A percentile compares a stretch with the other conserved stretches of the same genome.
Conservation (phyloP, 2,329 filamentous ascomycete species). For the Alternaria conjuncta region DNA sequence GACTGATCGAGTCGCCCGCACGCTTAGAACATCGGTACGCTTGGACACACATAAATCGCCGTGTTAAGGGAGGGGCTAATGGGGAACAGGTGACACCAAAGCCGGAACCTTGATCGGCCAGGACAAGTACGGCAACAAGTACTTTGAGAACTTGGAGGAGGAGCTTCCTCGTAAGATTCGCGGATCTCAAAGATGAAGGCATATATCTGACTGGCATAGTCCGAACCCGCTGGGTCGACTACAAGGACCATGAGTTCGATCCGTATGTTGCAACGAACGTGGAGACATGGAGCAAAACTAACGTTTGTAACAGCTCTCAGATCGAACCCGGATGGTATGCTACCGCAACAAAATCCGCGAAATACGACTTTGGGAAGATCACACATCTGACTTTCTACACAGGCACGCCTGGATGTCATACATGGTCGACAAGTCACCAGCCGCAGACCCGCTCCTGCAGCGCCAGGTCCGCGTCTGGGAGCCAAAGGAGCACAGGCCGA, state of each 20-base stretch:
- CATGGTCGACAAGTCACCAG: conserved; percentile 84
- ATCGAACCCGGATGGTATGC: conserved; percentile 86
- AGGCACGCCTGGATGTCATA: conserved; percentile 98
- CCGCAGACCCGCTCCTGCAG: conserved; percentile 74
- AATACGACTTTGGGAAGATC: not conserved
- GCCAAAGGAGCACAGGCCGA: conserved; percentile 72
- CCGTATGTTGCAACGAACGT: conserved; percentile 59
- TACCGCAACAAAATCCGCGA: not conserved
- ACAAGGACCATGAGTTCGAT: conserved; percentile 85
- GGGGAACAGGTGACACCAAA: conserved; percentile 85
- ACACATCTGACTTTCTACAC: not conserved
- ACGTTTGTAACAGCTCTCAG: conserved; percentile 65
- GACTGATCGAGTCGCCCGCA: conserved; percentile 33
- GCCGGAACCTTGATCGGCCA: conserved; percentile 81
- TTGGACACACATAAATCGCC: not conserved
- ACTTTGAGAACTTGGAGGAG: conserved; percentile 87
- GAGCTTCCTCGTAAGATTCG: conserved; percentile 81
- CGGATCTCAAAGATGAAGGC: not conserved
- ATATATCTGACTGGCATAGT: conserved; percentile 60
- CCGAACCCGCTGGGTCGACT: conserved; percentile 97
- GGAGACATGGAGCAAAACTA: conserved; percentile 30
- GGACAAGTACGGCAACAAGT: conserved; percentile 97
- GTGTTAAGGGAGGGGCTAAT: conserved; percentile 33
- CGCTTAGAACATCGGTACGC: conserved; percentile 49
- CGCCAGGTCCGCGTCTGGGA: conserved; percentile 77